These are phyloP conservation scores for Colletotrichum tropicicola DNA, from an alignment of 2,329 filamentous ascomycete species.

Conservation along the genomic window DNA sequence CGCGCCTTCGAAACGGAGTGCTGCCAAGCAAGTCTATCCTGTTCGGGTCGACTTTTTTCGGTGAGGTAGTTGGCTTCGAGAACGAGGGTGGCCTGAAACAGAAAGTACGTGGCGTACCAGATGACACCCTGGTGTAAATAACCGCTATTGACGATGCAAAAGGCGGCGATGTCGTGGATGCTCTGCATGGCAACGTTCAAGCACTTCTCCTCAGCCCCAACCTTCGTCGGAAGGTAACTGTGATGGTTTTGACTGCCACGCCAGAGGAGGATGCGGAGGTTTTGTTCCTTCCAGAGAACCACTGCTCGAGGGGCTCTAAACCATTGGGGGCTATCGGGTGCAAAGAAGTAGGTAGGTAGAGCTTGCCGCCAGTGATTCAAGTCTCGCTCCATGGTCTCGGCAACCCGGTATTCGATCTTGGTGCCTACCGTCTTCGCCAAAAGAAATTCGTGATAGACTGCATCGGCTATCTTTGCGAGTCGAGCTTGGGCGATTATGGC, in stretches of 20 bases:
- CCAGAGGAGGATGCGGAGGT: slow-evolving; percentile 53
- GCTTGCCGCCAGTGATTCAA: slow-evolving; percentile 43
- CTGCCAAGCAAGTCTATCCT: slow-evolving; percentile 6
- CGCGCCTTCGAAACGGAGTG: slow-evolving; percentile 10
- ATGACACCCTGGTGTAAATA: slow-evolving; percentile 42
- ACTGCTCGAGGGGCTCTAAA: slow-evolving; percentile 47
- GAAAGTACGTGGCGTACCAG: slow-evolving; percentile 55
- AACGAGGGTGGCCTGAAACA: slow-evolving; percentile 54
- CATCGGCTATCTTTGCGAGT: slow-evolving; percentile 49
- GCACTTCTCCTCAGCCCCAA: slow-evolving; percentile 43
- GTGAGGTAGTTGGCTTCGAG: slow-evolving; percentile 44
- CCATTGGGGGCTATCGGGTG: slow-evolving; percentile 39
- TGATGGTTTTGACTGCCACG: slow-evolving; percentile 45
- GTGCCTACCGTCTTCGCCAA: slow-evolving; percentile 43
- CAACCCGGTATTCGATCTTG: slow-evolving; percentile 45
- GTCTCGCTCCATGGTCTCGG: slow-evolving; percentile 47
- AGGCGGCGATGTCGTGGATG: slow-evolving; percentile 45
- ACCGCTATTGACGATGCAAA: slow-evolving; percentile 39
- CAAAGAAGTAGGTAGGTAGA: slow-evolving; percentile 44
- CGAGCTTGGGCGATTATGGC: slow-evolving; percentile 50
- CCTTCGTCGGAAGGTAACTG: slow-evolving; percentile 37
- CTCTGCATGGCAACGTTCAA: slow-evolving; percentile 46
- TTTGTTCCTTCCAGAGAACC: slow-evolving; percentile 51
- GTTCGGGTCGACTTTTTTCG: background rate
- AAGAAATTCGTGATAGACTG: slow-evolving; percentile 51